These are phyloP conservation scores for Chloromonas sp. DNA, from an alignment of 163 green algal genomes.

Conservation along the genomic window DNA sequence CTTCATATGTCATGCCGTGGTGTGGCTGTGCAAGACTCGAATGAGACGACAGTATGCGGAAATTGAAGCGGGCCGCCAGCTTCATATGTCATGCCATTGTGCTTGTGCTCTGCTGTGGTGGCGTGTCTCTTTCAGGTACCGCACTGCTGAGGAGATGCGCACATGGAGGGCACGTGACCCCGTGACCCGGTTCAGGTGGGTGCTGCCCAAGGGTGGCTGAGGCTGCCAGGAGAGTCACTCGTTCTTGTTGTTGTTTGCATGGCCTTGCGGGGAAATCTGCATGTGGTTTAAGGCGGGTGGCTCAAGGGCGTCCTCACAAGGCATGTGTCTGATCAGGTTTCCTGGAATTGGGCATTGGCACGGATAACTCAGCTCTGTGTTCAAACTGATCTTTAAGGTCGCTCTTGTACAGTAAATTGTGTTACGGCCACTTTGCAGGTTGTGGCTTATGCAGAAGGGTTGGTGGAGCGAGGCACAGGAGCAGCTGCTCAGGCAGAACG, in stretches of 20 bases:
- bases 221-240: not conserved
- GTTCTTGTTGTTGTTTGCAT: too few relatives aligned
- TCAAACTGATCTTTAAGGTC: too few relatives aligned
- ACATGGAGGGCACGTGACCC: slow-evolving; percentile 5
- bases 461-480: slow-evolving; percentile 72
- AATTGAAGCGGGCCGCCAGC: too few relatives aligned
- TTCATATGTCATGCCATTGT: too few relatives aligned
- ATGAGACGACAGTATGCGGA: too few relatives aligned
- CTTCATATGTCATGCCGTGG: too few relatives aligned
- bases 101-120: too few relatives aligned
- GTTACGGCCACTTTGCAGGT: not conserved
- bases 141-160: slow-evolving; percentile 49
- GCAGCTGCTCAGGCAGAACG: slow-evolving; percentile 30
- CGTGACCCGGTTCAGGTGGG: not conserved
- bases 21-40: too few relatives aligned
- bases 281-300: not conserved
- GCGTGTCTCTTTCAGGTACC: slow-evolving; percentile 28
- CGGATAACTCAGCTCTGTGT: slow-evolving; percentile 28
- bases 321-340: not conserved
- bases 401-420: too few relatives aligned
- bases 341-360: slow-evolving; percentile 47
- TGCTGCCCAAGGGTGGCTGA: not conserved
- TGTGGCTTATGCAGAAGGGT: slow-evolving; percentile 41
- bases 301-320: not conserved
- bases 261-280: not conserved